Evolutionary conservation across 345 rosid genomes (phyloP).

Genomic region (Microcos paniculata): DNA sequence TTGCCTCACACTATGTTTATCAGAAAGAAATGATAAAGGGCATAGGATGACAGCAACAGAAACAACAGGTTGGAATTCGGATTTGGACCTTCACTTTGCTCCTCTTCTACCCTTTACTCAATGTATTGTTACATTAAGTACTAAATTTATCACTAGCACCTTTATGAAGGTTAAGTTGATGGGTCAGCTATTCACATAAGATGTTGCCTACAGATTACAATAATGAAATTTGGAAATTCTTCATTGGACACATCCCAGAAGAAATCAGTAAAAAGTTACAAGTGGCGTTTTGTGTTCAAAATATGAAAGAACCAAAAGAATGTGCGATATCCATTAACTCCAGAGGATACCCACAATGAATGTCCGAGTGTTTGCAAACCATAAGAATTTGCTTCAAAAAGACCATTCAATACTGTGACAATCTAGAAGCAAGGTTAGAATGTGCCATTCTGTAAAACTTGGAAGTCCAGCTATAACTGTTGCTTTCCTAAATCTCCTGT

Average conservation of each 20-base stretch:
- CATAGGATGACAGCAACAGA: neutral
- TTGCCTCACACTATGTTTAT: neutral
- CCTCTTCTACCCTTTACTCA: too few relatives aligned
- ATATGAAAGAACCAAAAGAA: too few relatives aligned
- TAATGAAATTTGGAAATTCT: neutral
- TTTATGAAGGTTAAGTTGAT: neutral
- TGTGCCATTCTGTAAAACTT: neutral
- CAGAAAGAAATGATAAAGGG: neutral
- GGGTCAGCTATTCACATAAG: neutral
- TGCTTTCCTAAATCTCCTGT: neutral
- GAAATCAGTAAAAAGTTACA: neutral
- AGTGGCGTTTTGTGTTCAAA: neutral
- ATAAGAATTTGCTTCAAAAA: neutral
- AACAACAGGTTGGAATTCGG: neutral
- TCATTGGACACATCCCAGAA: neutral
- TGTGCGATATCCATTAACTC: too few relatives aligned
- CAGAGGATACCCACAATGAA: neutral
- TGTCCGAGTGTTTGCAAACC: neutral
- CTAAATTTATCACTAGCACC: neutral
- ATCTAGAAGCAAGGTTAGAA: neutral
- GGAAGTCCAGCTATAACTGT: neutral
- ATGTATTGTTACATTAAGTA: too few relatives aligned
- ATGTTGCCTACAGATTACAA: neutral
- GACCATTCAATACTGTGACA: neutral
- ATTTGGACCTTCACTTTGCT: neutral